phyloP scores from a whole-genome alignment of 768 basidiomycete genomes.

The Pisolithus tinctorius region DNA sequence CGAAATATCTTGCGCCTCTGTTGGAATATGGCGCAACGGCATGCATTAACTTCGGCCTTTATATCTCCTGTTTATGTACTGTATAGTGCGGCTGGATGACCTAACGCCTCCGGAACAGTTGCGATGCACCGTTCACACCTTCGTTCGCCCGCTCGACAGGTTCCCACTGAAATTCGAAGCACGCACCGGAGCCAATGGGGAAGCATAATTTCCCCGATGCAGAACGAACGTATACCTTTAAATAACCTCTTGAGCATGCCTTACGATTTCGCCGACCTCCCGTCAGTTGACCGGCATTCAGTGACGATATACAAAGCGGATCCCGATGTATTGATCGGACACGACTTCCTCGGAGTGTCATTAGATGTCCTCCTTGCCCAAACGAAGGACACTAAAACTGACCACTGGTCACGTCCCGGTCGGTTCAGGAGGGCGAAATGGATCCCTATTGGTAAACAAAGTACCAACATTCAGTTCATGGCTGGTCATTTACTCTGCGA shows the following conservation, averaged over 20 bases:
- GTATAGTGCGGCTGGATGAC: constrained; percentile 80
- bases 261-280: neutral
- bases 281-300: constrained; percentile 19
- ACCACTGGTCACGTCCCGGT: constrained; percentile 92
- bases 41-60: constrained; percentile 10
- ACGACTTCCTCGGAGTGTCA: constrained; percentile 87
- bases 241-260: constrained; percentile 67
- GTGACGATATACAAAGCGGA: constrained; percentile 79
- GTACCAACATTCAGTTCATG: constrained; percentile 76
- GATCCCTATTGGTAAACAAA: constrained; percentile 77
- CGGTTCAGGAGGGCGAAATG: constrained; percentile 80
- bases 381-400: constrained; percentile 83
- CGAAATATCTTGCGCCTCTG: constrained; percentile 85
- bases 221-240: constrained; percentile 80
- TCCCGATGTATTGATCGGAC: constrained; percentile 91
- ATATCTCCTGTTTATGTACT: neutral
- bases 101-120: constrained; percentile 84
- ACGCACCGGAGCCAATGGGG: constrained; percentile 57
- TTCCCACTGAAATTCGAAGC: constrained; percentile 83
- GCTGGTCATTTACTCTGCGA: constrained; percentile 87
- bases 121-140: constrained; percentile 77
- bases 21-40: constrained; percentile 78
- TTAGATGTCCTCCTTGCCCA: constrained; percentile 88
- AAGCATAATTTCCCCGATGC: constrained; percentile 65
- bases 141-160: constrained; percentile 81